phyloP scores from a whole-genome alignment of 352 stramenopile genomes.

The Bremia lactucae region DNA sequence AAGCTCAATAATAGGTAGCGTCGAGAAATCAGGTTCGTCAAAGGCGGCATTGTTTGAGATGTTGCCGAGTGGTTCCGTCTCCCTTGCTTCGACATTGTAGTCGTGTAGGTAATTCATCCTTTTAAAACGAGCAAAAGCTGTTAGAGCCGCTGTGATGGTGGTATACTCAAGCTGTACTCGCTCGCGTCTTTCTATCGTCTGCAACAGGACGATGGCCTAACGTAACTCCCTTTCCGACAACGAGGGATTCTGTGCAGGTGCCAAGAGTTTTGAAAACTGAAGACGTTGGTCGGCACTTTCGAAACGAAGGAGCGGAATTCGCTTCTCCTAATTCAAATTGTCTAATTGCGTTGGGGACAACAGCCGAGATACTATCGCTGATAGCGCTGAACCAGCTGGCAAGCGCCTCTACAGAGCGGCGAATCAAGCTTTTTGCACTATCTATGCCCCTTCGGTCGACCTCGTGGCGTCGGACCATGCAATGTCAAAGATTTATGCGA shows the following conservation, averaged over 20 bases:
- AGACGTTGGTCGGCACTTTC: conserved; percentile 16
- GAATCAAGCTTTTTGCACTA: conserved; percentile 14
- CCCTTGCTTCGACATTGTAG: too few species aligned
- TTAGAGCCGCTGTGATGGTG: too few species aligned
- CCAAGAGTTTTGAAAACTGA: conserved; percentile 13
- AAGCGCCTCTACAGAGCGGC: conserved; percentile 10
- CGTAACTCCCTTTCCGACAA: too few species aligned
- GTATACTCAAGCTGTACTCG: conserved; percentile 3
- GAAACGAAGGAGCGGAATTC: conserved; percentile 19
- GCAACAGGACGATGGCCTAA: conserved; percentile 6
- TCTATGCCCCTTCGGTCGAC: conserved; percentile 13
- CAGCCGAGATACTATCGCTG: conserved; percentile 24
- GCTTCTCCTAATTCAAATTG: conserved; percentile 9
- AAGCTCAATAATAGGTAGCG: conserved; percentile 31
- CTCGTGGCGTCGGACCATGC: conserved; percentile 14
- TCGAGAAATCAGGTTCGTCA: conserved; percentile 21
- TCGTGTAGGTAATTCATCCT: too few species aligned
- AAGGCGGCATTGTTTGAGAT: conserved; percentile 6
- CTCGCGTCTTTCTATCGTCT: too few species aligned
- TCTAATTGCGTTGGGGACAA: conserved; percentile 23
- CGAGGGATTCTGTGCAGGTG: too few species aligned
- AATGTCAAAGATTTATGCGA: too few species aligned
- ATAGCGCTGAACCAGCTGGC: conserved; percentile 12
- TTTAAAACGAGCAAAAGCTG: too few species aligned
- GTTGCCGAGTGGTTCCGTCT: conserved; percentile 1